phyloP scores from a whole-genome alignment of 306 rosid genomes.

The Vigna radiata region DNA sequence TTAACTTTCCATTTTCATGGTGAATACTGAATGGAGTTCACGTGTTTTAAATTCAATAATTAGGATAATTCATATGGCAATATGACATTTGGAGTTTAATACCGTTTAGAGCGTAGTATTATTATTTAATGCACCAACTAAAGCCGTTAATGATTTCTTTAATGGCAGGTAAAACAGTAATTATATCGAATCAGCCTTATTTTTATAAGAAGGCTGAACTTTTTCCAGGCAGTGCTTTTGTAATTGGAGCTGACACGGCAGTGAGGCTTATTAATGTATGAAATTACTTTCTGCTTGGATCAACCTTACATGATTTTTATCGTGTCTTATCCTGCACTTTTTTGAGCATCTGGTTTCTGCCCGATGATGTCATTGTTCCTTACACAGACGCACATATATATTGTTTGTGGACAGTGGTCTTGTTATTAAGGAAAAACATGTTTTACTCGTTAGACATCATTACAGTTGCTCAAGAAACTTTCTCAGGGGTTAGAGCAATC shows the following conservation, averaged over 20 bases:
- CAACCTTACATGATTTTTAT: slow-evolving; percentile 20
- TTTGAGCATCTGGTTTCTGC: not conserved
- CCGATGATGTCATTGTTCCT: not conserved
- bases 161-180: slow-evolving; percentile 79
- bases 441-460: not conserved
- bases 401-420: slow-evolving; percentile 16
- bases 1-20: slow-evolving; percentile 35
- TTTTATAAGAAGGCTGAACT: slow-evolving; percentile 92
- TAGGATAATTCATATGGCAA: slow-evolving; percentile 18
- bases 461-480: not conserved
- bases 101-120: slow-evolving; percentile 23
- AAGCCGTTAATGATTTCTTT: slow-evolving; percentile 42
- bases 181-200: slow-evolving; percentile 85
- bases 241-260: slow-evolving; percentile 93
- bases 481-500: slow-evolving; percentile 1
- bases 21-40: slow-evolving; percentile 28
- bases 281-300: slow-evolving; percentile 33
- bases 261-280: slow-evolving; percentile 85
- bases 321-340: slow-evolving; percentile 27
- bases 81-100: slow-evolving; percentile 4
- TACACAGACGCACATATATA: too few relatives aligned
- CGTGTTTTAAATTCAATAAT: not conserved
- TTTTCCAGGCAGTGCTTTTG: slow-evolving; percentile 94
- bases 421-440: not conserved
- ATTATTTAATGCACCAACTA: slow-evolving; percentile 31